Evolutionary conservation across 306 rosid species (phyloP), one percentile per base, ranked within the genome.

Genomic region (Vachellia pachyceras): DNA sequence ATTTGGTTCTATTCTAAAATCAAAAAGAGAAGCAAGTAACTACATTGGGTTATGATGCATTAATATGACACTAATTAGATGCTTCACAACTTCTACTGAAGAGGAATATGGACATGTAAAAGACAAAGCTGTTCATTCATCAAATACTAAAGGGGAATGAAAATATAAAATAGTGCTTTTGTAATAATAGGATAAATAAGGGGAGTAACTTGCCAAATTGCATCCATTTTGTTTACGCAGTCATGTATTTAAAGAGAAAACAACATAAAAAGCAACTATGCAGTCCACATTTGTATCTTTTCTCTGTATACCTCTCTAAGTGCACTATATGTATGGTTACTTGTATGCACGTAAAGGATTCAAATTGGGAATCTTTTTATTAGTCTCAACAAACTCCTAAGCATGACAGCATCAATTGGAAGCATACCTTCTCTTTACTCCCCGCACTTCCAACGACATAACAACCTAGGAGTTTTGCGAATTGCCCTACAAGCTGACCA

Each of bases 371-470:
- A 8, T 66, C 14, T 29, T 29, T 29, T 22, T 69, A 13, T 7
- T 41, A 7, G 18, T 42, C n/a, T 69, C 52, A 5, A 36, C 23
- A 65, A 37, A n/a, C 10, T 65, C 45, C 71, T 35, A 0, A 9
- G 35, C 1, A 36, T 3, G 3, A 35, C 0, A 15, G 18, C 52
- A 44, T 7, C 39, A 3, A 44, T 5, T 7, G 14, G 23, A 71
- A 25, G 2, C 37, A 13, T 52, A 82, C 83, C 77, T 82, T 85
- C 14, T 79, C 75, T 74, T 82, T 64, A 22, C 73, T 82, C 10
- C 82, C 78, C 17, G 85, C 78, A 44, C 86, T 79, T 69, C 88
- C 86, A 8, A 85, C 84, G 40, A 85, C 84, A 64, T 85, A 85
- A 37, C 84, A 85, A 72, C 78, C 73, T 0, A 15, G 0, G 9